Conservation (phyloP, 2,329 filamentous ascomycete species). For the Beauveria asiatica region DNA sequence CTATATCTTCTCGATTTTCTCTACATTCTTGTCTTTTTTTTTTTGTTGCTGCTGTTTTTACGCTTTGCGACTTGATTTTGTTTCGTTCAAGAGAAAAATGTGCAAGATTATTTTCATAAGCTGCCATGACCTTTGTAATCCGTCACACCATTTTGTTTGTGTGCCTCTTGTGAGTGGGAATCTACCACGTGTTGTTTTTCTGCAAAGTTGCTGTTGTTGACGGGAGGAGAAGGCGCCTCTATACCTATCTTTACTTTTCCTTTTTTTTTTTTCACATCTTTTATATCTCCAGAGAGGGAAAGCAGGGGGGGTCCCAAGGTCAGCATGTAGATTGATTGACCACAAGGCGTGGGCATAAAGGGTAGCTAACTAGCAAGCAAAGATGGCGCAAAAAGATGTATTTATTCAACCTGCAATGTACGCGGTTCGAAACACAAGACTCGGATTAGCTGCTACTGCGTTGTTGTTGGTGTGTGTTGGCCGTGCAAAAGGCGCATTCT, state of each 20-base stretch:
- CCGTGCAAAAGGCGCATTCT: not conserved
- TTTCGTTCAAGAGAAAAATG: not conserved
- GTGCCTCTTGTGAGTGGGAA: not conserved
- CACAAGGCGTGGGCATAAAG: not conserved
- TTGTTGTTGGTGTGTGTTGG: not conserved
- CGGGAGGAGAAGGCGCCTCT: not conserved
- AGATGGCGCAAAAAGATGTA: not conserved
- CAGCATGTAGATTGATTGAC: not conserved
- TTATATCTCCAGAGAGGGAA: not conserved
- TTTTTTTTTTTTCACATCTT: not conserved
- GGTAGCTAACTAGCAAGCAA: not conserved
- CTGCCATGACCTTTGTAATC: not conserved
- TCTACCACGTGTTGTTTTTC: not conserved
- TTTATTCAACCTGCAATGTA: not conserved
- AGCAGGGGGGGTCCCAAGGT: too few relatives aligned
- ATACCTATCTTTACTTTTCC: not conserved
- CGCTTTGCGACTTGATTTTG: not conserved
- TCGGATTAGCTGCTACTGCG: not conserved
- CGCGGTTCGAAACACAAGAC: not conserved
- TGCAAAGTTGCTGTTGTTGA: not conserved
- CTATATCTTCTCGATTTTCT: slow-evolving; percentile 8
- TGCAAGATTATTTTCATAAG: not conserved
- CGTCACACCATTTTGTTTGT: not conserved
- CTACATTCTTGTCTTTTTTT: not conserved
- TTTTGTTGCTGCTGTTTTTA: not conserved